Percentiles rank a stretch among this genome's conserved stretches.
These are phyloP conservation scores for Oryza brachyantha DNA, from an alignment of 176 grass and related monocot genomes.

Conservation along the genomic window DNA sequence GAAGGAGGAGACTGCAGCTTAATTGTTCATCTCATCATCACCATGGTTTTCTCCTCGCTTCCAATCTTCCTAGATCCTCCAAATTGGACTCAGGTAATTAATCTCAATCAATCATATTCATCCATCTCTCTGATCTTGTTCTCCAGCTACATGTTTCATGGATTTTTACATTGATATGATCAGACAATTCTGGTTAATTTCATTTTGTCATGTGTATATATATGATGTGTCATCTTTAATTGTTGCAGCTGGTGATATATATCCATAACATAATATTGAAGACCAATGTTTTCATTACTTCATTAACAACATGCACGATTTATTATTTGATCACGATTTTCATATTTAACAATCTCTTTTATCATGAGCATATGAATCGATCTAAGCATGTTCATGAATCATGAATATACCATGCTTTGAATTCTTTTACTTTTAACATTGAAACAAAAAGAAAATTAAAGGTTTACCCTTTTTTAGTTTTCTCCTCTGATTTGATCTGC, in stretches of 20 bases:
- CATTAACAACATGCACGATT: background rate
- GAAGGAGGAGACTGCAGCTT: too few species aligned
- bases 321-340: slow-evolving; percentile 28
- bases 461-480: background rate
- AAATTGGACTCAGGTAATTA: slow-evolving; percentile 94
- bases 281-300: background rate
- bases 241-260: background rate
- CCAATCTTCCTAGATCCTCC: slow-evolving; percentile 84
- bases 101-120: background rate
- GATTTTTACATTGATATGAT: background rate
- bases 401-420: slow-evolving; percentile 73
- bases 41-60: slow-evolving; percentile 94
- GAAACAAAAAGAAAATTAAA: background rate
- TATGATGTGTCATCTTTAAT: background rate
- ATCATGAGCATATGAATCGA: background rate
- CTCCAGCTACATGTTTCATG: background rate
- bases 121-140: background rate
- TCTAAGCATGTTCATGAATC: slow-evolving; percentile 54
- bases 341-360: background rate
- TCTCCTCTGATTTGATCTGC: background rate
- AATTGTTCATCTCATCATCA: background rate
- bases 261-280: background rate
- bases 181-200: background rate
- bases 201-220: background rate
- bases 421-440: background rate